Evolutionary conservation across 805 yeast genomes (phyloP), one percentile per base, ranked within the genome.

Genomic region (Spathaspora boniae): DNA sequence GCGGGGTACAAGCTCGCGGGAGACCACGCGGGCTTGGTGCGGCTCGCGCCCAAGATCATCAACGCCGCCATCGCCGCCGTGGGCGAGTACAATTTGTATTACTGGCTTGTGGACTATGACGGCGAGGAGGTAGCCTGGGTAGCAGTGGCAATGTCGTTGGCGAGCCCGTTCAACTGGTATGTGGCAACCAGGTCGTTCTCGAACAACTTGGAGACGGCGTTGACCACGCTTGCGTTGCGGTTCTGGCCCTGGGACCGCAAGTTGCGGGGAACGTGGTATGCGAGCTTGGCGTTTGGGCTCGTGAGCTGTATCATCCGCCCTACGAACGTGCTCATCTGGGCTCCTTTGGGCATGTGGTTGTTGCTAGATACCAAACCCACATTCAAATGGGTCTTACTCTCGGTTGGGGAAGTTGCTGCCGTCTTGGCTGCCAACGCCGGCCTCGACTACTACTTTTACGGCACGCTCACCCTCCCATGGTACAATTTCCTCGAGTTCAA

Each of bases 131-230:
- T 70, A 8, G 70, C 83, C 0, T 50, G 60, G 18, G 42, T 62
- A 29, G 65, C 78, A 0, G 54, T 83, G 16, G 26, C 62, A 1
- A 47, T 80, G 17, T 77, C 87, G 18, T 44, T 86, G 2, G 47
- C 66, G 1, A 82, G 86, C 30, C 78, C 84, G 3, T 91, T 87
- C 70, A 87, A 88, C 54, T 86, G 91, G 82, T 86, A 73, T 58
- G 70, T 81, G 27, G 67, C 78, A 26, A 81, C 95, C 1, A 70
- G 99, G 43, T 79, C 96, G 1, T 93, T 93, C 53, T 78, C 94
- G 34, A 93, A 91, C 51, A 76, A 84, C 14, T 65, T 88, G 33
- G 98, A 93, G 56, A 72, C 82, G 72, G 68, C 74, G 1, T 52
- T 88, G 36, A 84, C 93, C 0, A 66, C 80, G 0, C 58, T 76